Percentiles rank a stretch among this genome's conserved stretches.
Evolutionary conservation across 2,329 filamentous ascomycete genomes (phyloP).

Genomic region (Chaetomiaceae sp.): DNA sequence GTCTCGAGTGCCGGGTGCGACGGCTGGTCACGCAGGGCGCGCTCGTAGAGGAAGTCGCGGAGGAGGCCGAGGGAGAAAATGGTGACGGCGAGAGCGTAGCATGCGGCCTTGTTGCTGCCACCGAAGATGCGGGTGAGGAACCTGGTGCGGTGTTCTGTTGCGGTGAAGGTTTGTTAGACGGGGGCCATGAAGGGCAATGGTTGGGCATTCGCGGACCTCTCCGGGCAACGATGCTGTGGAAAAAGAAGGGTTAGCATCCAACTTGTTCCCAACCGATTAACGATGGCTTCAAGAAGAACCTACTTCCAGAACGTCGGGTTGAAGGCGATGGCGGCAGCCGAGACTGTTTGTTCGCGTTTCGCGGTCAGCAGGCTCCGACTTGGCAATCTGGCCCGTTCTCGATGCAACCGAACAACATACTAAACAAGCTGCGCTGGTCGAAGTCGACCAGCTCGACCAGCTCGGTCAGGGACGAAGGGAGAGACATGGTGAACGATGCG

Average conservation of each 20-base stretch:
- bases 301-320: conserved; percentile 99
- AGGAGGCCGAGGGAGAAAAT: conserved; percentile 92
- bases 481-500: conserved; percentile 33
- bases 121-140: conserved; percentile 81
- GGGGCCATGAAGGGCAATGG: conserved; percentile 15
- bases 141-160: conserved; percentile 82
- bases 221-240: conserved; percentile 69
- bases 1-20: conserved; percentile 66
- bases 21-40: conserved; percentile 71
- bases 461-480: conserved; percentile 30
- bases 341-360: conserved; percentile 67
- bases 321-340: conserved; percentile 77
- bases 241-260: conserved; percentile 31
- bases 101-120: conserved; percentile 71
- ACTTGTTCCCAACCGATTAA: background rate
- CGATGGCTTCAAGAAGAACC: conserved; percentile 42
- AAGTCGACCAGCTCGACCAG: conserved; percentile 53
- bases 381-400: conserved; percentile 2
- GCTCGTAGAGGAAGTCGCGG: conserved; percentile 83
- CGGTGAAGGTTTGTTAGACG: conserved; percentile 15
- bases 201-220: conserved; percentile 52
- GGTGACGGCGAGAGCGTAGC: conserved; percentile 80
- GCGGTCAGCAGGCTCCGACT: conserved; percentile 20
- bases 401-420: conserved; percentile 52
- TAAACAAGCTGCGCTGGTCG: conserved; percentile 57